Percentiles rank a stretch among this genome's conserved stretches.
These are phyloP conservation scores for Nidula niveotomentosa DNA, from an alignment of 1,284 basidiomycete species.

Conservation along the genomic window DNA sequence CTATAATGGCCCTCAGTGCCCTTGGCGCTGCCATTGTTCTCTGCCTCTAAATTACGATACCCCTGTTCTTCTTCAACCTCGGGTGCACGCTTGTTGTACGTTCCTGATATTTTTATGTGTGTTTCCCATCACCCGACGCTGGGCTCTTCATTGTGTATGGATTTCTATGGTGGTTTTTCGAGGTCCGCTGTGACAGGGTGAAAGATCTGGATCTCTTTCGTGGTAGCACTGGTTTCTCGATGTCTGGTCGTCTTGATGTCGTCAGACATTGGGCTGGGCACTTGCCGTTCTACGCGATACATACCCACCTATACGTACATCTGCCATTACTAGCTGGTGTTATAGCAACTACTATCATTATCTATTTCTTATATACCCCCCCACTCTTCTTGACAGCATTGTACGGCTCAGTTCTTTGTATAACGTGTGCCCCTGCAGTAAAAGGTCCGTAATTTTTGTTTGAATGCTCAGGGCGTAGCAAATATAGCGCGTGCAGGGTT, in stretches of 20 bases:
- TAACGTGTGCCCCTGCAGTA: too few species aligned
- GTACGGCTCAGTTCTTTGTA: too few species aligned
- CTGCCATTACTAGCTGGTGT: conserved; percentile 1
- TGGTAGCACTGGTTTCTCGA: too few species aligned
- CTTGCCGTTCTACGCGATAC: too few species aligned
- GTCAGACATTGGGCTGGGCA: too few species aligned
- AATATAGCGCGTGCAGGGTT: too few species aligned
- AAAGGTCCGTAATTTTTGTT: too few species aligned
- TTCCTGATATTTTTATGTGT: neutral
- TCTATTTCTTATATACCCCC: neutral
- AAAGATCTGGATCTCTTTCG: too few species aligned
- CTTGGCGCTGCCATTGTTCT: conserved; percentile 33
- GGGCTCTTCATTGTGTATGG: neutral
- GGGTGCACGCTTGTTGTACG: neutral
- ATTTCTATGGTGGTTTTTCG: neutral
- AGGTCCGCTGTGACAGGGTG: neutral
- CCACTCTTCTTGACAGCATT: neutral
- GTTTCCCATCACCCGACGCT: neutral
- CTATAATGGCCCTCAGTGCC: conserved; percentile 34
- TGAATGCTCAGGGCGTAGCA: too few species aligned
- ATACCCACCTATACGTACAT: too few species aligned
- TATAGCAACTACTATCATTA: neutral
- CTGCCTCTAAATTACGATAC: conserved; percentile 30
- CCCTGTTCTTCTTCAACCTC: conserved; percentile 10
- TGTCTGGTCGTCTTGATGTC: too few species aligned